Conservation (phyloP, 2,329 filamentous ascomycete genomes). For the Talaromyces pinophilus region DNA sequence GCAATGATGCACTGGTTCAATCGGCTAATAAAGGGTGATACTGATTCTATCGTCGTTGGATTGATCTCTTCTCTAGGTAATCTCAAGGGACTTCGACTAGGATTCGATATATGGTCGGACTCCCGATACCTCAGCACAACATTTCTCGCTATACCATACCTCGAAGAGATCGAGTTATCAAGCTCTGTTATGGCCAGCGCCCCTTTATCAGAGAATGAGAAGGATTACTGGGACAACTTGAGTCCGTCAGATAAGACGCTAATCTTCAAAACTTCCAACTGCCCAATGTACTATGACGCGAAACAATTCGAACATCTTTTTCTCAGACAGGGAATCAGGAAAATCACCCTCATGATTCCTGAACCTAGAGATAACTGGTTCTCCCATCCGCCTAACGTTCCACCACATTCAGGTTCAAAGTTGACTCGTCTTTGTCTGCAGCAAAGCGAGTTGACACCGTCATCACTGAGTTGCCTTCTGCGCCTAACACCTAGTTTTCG, state of each 20-base stretch:
- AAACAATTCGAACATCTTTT: background rate
- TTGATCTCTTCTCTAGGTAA: background rate
- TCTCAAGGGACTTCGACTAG: background rate
- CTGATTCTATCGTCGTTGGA: background rate
- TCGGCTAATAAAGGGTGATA: background rate
- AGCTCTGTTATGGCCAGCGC: background rate
- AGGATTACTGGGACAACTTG: background rate
- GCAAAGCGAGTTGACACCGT: background rate
- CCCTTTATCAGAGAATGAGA: background rate
- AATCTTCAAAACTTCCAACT: background rate
- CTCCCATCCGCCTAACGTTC: background rate
- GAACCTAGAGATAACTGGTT: background rate
- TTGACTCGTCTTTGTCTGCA: background rate
- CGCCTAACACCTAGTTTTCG: background rate
- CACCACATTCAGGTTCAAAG: background rate
- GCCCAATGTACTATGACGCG: background rate
- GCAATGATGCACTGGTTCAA: background rate
- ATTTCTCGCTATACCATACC: background rate
- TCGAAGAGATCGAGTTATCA: background rate
- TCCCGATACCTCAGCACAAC: background rate
- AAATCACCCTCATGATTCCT: background rate
- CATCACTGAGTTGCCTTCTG: background rate
- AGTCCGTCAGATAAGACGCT: background rate
- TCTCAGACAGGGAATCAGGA: background rate
- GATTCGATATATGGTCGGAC: background rate